Conservation (phyloP, 2,329 filamentous ascomycete species). For the Calycina marina region DNA sequence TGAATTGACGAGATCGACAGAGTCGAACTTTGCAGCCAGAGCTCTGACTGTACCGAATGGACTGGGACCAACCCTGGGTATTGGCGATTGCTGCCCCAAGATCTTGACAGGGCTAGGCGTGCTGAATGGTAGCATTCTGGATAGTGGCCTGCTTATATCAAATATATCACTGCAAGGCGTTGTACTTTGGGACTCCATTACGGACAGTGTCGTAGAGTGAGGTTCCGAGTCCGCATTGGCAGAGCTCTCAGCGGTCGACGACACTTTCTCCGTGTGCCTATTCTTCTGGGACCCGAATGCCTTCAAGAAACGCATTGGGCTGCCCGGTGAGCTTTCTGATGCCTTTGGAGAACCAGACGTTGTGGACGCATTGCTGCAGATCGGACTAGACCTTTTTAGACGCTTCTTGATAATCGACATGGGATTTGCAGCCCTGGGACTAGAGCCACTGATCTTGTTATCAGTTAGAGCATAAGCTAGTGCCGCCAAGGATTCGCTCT, state of each 20-base stretch:
- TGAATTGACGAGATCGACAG: slow-evolving; percentile 2
- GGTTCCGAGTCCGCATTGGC: no score
- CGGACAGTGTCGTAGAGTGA: no score
- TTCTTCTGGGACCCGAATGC: neutral
- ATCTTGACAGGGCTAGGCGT: no score
- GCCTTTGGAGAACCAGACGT: neutral
- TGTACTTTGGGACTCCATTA: no score
- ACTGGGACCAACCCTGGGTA: no score
- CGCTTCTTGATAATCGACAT: neutral
- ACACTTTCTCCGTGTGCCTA: neutral
- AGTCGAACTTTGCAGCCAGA: slow-evolving; percentile 19
- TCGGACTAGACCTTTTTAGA: no score
- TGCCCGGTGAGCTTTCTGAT: neutral
- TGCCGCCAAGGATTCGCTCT: slow-evolving; percentile 14
- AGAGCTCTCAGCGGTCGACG: no score
- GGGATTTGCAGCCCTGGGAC: neutral
- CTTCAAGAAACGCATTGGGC: neutral
- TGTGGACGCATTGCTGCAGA: neutral
- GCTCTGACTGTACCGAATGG: slow-evolving; percentile 16
- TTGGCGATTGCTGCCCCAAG: no score
- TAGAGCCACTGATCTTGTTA: slow-evolving; percentile 7
- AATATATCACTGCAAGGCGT: no score
- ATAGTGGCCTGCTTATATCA: no score
- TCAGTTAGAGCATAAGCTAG: slow-evolving; percentile 13
- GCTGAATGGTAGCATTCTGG: no score